These are phyloP conservation scores for Monosporozyma siamensis DNA, from an alignment of 805 yeast genomes.

Conservation along the genomic window DNA sequence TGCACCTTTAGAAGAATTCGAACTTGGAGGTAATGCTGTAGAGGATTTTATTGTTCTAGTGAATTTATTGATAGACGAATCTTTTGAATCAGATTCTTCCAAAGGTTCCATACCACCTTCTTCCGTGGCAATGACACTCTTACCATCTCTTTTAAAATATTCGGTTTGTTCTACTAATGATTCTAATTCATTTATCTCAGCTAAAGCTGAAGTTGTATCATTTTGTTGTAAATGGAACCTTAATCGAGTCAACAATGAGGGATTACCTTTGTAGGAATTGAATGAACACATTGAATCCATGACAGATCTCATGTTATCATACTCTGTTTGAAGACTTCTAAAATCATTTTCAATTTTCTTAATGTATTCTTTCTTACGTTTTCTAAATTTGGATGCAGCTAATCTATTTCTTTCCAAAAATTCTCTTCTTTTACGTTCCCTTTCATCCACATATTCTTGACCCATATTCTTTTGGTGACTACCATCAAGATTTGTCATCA, in stretches of 20 bases:
- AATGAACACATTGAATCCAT: conserved; percentile 4
- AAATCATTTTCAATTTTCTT: conserved; percentile 76
- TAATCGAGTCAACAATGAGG: background rate
- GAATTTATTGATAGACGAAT: background rate
- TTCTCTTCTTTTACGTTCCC: conserved; percentile 53
- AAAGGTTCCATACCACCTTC: background rate
- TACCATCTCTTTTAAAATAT: conserved; percentile 22
- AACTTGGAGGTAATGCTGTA: background rate
- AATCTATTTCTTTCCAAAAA: conserved; percentile 85
- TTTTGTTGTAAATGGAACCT: conserved; percentile 11
- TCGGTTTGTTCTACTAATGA: conserved; percentile 15
- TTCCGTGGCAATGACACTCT: conserved; percentile 13
- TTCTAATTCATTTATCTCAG: conserved; percentile 18
- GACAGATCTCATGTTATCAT: conserved; percentile 37
- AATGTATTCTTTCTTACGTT: conserved; percentile 82
- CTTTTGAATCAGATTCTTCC: background rate
- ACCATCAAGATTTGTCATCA: no score
- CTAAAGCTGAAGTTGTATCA: conserved; percentile 16
- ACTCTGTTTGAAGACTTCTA: conserved; percentile 58
- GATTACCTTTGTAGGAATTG: background rate
- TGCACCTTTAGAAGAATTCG: background rate
- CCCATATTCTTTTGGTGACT: conserved; percentile 2
- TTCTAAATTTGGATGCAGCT: conserved; percentile 93
- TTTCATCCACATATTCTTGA: conserved; percentile 50
- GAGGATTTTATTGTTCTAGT: background rate